These are phyloP conservation scores for Peronospora farinosa DNA, from an alignment of 352 stramenopile species.

Conservation along the genomic window DNA sequence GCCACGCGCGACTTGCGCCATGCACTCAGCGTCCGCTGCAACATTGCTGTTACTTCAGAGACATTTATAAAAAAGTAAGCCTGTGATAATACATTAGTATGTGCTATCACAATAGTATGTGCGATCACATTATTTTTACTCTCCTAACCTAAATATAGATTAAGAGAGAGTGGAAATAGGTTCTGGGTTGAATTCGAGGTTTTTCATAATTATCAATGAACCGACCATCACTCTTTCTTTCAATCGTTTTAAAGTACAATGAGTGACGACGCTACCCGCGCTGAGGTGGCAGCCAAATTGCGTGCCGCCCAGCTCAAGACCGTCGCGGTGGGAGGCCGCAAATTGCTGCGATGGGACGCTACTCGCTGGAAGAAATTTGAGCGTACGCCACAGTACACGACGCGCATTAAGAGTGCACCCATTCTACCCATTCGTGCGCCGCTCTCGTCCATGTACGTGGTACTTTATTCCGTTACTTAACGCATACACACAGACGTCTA, in stretches of 20 bases:
- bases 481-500: not conserved
- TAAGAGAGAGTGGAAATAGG: too few relatives aligned
- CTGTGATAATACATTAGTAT: not conserved
- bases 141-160: too few relatives aligned
- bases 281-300: slow-evolving; percentile 40
- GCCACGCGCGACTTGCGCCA: slow-evolving; percentile 40
- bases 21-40: slow-evolving; percentile 25
- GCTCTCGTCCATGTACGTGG: slow-evolving; percentile 66
- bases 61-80: not conserved
- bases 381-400: slow-evolving; percentile 44
- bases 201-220: slow-evolving; percentile 5
- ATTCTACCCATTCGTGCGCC: slow-evolving; percentile 76
- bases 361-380: slow-evolving; percentile 65
- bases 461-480: not conserved
- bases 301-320: slow-evolving; percentile 22
- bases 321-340: slow-evolving; percentile 29
- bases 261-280: slow-evolving; percentile 28
- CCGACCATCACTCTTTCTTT: slow-evolving; percentile 24
- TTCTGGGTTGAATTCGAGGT: too few relatives aligned
- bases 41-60: not conserved
- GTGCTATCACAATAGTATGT: too few relatives aligned
- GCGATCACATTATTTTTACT: too few relatives aligned
- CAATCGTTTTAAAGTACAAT: slow-evolving; percentile 12
- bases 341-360: slow-evolving; percentile 61
- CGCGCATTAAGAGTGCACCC: slow-evolving; percentile 41